Conservation (phyloP, 2,329 filamentous ascomycete genomes). For the Tolypocladium sp. region DNA sequence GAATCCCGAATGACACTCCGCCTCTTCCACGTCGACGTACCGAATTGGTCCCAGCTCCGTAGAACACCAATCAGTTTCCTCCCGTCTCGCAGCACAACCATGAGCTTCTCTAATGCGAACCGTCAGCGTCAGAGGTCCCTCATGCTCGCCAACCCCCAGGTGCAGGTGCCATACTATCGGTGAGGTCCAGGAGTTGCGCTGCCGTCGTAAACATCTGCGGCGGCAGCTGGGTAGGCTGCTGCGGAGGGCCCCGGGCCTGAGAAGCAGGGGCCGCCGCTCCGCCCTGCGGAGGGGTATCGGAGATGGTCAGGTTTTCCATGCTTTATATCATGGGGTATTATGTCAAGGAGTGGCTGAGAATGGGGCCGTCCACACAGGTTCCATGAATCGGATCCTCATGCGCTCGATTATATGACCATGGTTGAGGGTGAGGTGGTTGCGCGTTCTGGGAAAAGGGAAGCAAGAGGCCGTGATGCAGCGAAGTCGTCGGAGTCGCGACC, state of each 20-base stretch:
- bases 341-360: not conserved
- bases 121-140: conserved; percentile 10
- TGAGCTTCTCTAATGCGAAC: conserved; percentile 69
- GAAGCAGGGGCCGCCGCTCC: conserved; percentile 18
- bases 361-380: conserved; percentile 1
- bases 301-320: conserved; percentile 47
- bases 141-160: not conserved
- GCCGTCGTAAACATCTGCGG: conserved; percentile 99
- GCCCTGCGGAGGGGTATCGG: conserved; percentile 36
- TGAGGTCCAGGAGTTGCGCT: conserved; percentile 88
- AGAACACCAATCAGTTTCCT: conserved; percentile 89
- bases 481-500: not conserved
- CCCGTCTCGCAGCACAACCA: conserved; percentile 85
- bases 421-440: not conserved
- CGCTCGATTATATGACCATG: not conserved
- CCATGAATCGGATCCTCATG: conserved; percentile 2
- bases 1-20: not conserved
- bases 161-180: conserved; percentile 66
- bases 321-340: conserved; percentile 12
- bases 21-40: conserved; percentile 31
- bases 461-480: not conserved
- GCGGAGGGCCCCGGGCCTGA: conserved; percentile 22
- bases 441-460: not conserved
- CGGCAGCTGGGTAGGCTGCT: conserved; percentile 56
- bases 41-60: conserved; percentile 96